Evolutionary conservation across 306 rosid genomes (phyloP), one percentile per base, ranked within the genome.

Genomic region (Prosopis cineraria): DNA sequence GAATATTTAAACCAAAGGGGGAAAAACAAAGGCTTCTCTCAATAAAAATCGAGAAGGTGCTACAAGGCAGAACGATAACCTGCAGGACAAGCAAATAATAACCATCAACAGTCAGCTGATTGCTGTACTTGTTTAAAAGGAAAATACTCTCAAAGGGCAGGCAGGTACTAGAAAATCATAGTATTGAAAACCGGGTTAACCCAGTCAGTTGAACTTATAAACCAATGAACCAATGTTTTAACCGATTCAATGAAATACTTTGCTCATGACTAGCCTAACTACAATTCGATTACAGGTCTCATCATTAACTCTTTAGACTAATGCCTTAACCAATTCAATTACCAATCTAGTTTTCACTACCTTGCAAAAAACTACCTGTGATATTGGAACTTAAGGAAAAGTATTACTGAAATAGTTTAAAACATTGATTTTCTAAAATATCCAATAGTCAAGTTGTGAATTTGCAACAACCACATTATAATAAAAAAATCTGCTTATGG

Each of bases 21-120:
- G 5, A 22, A 58, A 11, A 74, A n/a, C 68, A 63, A 40, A 7
- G 58, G 65, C 72, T 62, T 66, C 90, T 80, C 88, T 88, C 65
- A 73, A 63, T 80, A 86, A 90, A 84, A 85, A 66, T 68, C 68
- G 84, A 85, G 90, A 78, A 78, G 85, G 74, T 66, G 79, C 70
- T n/a, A 74, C 73, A 77, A 71, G 74, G 48, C 58, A 69, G 48
- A 10, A 47, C 68, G 37, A 73, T 81, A 74, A 76, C 90, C 96
- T 91, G 93, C 76, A 82, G 33, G 48, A 73, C 24, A 25, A 77
- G 43, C 67, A 78, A 78, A 56, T 17, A 70, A 47, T 53, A 68
- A 44, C 14, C 64, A 34, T 76, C 59, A 16, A 30, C 58, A 44
- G 71, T 48, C 19, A 41, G 52, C 14, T 37, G 30, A 80, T 77